Percentiles rank a stretch among this genome's conserved stretches.
Conservation (phyloP, 208 protist species). For the Trypanosoma vivax region DNA sequence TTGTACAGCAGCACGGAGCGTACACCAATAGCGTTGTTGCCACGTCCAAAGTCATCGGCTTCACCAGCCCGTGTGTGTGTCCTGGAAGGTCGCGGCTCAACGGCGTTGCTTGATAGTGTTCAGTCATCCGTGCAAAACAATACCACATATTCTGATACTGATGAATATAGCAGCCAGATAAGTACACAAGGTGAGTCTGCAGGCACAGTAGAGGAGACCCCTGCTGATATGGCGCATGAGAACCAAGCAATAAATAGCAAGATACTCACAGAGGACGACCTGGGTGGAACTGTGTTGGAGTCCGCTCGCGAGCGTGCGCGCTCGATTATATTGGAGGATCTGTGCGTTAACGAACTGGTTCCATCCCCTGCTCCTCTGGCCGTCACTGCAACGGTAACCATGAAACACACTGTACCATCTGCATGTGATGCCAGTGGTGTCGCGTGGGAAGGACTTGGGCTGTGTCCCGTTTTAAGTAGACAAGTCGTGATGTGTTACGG, state of each 20-base stretch:
- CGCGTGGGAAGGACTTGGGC: constrained; percentile 42
- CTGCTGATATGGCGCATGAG: constrained; percentile 13
- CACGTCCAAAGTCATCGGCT: constrained; percentile 13
- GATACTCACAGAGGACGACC: constrained; percentile 43
- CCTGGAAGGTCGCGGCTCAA: constrained; percentile 41
- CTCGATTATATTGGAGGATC: constrained; percentile 35
- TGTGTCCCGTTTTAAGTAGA: constrained; percentile 40
- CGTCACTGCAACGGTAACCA: not conserved
- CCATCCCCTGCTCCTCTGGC: not conserved
- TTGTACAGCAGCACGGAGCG: constrained; percentile 67
- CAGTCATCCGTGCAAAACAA: not conserved
- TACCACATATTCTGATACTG: constrained; percentile 1
- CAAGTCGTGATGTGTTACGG: constrained; percentile 40
- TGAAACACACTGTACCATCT: constrained; percentile 10
- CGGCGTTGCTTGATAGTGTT: constrained; percentile 35
- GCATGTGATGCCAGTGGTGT: constrained; percentile 33
- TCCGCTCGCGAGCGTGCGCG: constrained; percentile 36
- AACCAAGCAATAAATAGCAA: constrained; percentile 38
- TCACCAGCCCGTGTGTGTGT: constrained; percentile 15
- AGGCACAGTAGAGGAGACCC: not conserved
- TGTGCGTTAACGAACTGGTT: constrained; percentile 24
- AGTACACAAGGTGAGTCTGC: constrained; percentile 1
- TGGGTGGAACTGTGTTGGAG: constrained; percentile 45
- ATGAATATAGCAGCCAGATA: not conserved
- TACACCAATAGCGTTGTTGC: constrained; percentile 46